Evolutionary conservation across 2,329 filamentous ascomycete species (phyloP).

Genomic region (Fusarium piperis): DNA sequence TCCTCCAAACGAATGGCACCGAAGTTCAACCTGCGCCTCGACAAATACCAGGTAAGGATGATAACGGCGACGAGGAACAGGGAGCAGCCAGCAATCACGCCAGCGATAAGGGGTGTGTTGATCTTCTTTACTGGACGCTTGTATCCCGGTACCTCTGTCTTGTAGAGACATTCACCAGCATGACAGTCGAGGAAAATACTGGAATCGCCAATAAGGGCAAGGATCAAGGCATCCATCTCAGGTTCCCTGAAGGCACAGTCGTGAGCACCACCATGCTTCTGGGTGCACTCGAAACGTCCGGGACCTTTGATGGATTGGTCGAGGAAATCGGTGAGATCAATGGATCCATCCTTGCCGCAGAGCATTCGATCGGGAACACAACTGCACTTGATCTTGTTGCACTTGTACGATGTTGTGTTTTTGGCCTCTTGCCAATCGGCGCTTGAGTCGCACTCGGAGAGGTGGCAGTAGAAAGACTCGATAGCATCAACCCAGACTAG

Average conservation of each 20-base stretch:
- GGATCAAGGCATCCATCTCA: conserved; percentile 90
- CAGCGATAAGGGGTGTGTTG: conserved; percentile 95
- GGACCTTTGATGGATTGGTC: conserved; percentile 85
- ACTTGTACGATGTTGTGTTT: conserved; percentile 87
- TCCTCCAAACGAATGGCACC: conserved; percentile 86
- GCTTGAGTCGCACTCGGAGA: conserved; percentile 81
- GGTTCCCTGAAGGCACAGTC: conserved; percentile 89
- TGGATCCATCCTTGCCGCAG: conserved; percentile 88
- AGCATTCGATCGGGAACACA: conserved; percentile 94
- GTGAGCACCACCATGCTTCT: conserved; percentile 69
- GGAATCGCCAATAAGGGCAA: conserved; percentile 86
- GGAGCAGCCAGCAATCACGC: conserved; percentile 86
- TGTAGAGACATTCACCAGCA: conserved; percentile 91
- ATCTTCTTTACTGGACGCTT: conserved; percentile 89
- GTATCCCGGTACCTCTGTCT: conserved; percentile 93
- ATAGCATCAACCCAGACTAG: conserved; percentile 93
- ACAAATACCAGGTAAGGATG: conserved; percentile 86
- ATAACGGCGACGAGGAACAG: conserved; percentile 91
- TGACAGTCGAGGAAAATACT: conserved; percentile 86
- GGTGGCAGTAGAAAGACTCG: conserved; percentile 95
- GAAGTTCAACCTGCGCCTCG: conserved; percentile 75
- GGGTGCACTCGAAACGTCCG: conserved; percentile 80
- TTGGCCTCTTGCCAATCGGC: conserved; percentile 73
- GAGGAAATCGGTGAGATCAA: conserved; percentile 92
- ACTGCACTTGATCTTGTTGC: conserved; percentile 83